Percentiles rank a stretch among this genome's conserved stretches.
Evolutionary conservation across 345 rosid species (phyloP).

Genomic region (Brassica juncea): DNA sequence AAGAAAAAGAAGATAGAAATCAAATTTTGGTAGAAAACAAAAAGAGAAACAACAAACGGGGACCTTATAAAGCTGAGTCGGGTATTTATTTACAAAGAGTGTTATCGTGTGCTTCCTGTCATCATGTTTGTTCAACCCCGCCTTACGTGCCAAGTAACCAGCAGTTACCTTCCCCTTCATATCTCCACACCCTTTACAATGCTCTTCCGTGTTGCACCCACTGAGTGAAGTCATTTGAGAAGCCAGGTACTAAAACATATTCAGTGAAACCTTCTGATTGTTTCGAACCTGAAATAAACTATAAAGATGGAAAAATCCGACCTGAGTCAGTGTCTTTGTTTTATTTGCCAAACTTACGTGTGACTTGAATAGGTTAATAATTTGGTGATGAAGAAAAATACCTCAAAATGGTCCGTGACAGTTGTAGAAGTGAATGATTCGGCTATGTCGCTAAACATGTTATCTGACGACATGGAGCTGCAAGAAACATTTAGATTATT

Average conservation of each 20-base stretch:
- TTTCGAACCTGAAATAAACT: slow-evolving; percentile 12
- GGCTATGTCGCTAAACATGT: slow-evolving; percentile 35
- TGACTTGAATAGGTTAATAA: neutral
- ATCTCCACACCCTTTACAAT: slow-evolving; percentile 6
- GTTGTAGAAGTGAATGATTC: slow-evolving; percentile 38
- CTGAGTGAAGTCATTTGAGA: slow-evolving; percentile 27
- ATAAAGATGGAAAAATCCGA: neutral
- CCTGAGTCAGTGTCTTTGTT: slow-evolving; percentile 21
- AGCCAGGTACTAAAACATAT: slow-evolving; percentile 27
- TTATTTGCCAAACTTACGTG: neutral
- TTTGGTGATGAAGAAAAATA: slow-evolving; percentile 8
- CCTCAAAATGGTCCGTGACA: slow-evolving; percentile 12
- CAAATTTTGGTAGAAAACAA: neutral
- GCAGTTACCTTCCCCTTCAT: slow-evolving; percentile 15
- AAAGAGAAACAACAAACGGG: neutral
- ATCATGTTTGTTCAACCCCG: neutral
- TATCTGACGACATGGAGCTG: slow-evolving; percentile 38
- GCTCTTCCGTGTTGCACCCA: slow-evolving; percentile 33
- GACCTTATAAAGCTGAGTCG: slow-evolving; percentile 25
- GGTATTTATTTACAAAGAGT: slow-evolving; percentile 24
- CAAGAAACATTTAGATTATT: slow-evolving; percentile 7
- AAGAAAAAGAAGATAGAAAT: neutral
- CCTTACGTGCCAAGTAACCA: slow-evolving; percentile 13
- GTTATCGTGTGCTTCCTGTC: slow-evolving; percentile 1
- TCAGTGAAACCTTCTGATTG: neutral